phyloP scores from a whole-genome alignment of 2,329 filamentous ascomycete genomes.

The Neonectria sp. region DNA sequence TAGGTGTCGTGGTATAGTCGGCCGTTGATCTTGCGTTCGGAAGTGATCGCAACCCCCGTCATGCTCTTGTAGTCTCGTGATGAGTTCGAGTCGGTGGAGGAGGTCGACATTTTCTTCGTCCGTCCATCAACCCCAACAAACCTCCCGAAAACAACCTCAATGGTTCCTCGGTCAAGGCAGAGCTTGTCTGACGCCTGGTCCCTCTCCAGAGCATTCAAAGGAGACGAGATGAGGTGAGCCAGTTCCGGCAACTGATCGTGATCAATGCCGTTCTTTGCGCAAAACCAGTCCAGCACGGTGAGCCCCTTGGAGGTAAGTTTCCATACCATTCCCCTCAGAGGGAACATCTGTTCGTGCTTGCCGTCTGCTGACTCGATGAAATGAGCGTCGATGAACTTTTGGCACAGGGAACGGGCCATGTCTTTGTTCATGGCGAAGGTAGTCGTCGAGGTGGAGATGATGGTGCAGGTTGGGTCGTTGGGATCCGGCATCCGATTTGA shows the following conservation, averaged over 20 bases:
- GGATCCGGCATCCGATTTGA: conserved; percentile 99
- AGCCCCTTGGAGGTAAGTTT: conserved; percentile 97
- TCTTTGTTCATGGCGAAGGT: conserved; percentile 99
- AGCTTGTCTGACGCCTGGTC: conserved; percentile 88
- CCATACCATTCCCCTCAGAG: conserved; percentile 90
- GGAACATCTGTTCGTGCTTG: conserved; percentile 84
- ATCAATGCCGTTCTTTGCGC: conserved; percentile 93
- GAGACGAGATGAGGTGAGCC: conserved; percentile 83
- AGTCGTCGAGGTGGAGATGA: conserved; percentile 97
- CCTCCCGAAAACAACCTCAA: conserved; percentile 94
- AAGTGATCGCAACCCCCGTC: conserved; percentile 81
- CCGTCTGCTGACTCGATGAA: conserved; percentile 96
- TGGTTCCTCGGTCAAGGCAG: conserved; percentile 86
- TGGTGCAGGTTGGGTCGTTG: conserved; percentile 93
- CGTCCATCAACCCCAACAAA: conserved; percentile 87
- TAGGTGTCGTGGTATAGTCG: conserved; percentile 87
- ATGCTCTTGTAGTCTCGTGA: conserved; percentile 61
- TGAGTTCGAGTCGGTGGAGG: background rate
- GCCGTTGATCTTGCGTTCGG: conserved; percentile 84
- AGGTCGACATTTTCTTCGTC: conserved; percentile 79
- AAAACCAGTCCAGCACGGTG: conserved; percentile 91
- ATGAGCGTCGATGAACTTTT: conserved; percentile 92
- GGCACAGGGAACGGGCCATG: conserved; percentile 95
- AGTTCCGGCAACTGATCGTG: conserved; percentile 91
- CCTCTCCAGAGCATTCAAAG: conserved; percentile 90